These are phyloP conservation scores for Haplosporangium sp. DNA, from an alignment of 371 early-diverging fungal genomes.

Conservation along the genomic window DNA sequence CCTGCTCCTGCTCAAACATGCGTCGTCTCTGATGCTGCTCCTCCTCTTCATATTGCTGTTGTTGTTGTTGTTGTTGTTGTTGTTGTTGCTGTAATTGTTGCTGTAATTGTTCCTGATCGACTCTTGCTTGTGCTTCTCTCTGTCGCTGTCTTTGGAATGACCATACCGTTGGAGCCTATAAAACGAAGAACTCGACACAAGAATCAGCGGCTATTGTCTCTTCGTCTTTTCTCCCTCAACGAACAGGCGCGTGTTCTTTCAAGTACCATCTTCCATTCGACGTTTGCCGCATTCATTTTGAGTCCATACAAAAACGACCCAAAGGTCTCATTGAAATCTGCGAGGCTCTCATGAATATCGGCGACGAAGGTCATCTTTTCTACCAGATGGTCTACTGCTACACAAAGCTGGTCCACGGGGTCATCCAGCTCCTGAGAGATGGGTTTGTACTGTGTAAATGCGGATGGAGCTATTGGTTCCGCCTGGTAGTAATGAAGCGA, in stretches of 20 bases:
- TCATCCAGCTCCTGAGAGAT: conserved; percentile 28
- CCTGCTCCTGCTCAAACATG: conserved; percentile 38
- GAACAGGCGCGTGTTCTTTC: not conserved
- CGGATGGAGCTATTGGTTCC: conserved; percentile 1
- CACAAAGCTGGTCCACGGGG: conserved; percentile 29
- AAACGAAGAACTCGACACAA: not conserved
- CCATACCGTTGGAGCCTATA: conserved; percentile 44
- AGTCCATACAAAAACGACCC: conserved; percentile 52
- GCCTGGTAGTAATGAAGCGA: conserved; percentile 25
- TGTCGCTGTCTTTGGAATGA: conserved; percentile 50
- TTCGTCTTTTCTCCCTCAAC: not conserved
- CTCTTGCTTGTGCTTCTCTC: conserved; percentile 39
- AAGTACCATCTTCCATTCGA: conserved; percentile 50
- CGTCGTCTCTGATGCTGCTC: conserved; percentile 36
- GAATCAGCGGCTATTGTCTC: not conserved
- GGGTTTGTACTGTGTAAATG: conserved; percentile 20
- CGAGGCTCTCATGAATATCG: conserved; percentile 43
- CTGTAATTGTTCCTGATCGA: conserved; percentile 37
- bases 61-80: conserved; percentile 43
- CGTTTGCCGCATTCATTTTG: conserved; percentile 43
- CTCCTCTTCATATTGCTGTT: conserved; percentile 50
- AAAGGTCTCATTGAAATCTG: conserved; percentile 53
- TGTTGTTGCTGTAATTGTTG: conserved; percentile 38
- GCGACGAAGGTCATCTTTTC: conserved; percentile 49
- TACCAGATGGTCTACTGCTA: conserved; percentile 39